phyloP scores from a whole-genome alignment of 805 yeast genomes.

The Kodamaea fukazawae region DNA sequence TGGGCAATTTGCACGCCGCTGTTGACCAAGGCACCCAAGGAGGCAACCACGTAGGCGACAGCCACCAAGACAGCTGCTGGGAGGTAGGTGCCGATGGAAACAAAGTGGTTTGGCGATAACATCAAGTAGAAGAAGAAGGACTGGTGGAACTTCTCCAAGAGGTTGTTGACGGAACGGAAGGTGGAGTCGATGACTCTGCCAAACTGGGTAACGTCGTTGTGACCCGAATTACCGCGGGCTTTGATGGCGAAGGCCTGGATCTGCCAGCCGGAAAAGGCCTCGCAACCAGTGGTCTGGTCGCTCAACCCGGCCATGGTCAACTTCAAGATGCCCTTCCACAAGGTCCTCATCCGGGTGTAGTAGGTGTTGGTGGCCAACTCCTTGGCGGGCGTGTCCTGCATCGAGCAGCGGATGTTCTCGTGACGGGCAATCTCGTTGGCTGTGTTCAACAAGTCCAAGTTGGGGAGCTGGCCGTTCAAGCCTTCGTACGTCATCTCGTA shows the following conservation, averaged over 20 bases:
- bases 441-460: constrained; percentile 82
- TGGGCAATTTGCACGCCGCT: constrained; percentile 29
- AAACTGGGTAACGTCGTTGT: constrained; percentile 80
- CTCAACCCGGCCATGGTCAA: constrained; percentile 69
- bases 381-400: constrained; percentile 52
- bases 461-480: constrained; percentile 92
- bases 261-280: constrained; percentile 94
- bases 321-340: constrained; percentile 63
- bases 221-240: constrained; percentile 59
- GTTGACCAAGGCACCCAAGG: constrained; percentile 56
- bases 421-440: constrained; percentile 72
- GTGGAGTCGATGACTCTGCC: constrained; percentile 88
- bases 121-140: constrained; percentile 90
- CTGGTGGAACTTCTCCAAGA: constrained; percentile 94
- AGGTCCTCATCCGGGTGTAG: constrained; percentile 52
- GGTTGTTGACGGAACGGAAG: constrained; percentile 84
- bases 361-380: constrained; percentile 49
- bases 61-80: constrained; percentile 81
- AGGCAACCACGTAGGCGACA: constrained; percentile 63
- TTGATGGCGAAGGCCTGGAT: constrained; percentile 82
- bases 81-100: constrained; percentile 89
- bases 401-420: constrained; percentile 67
- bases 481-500: constrained; percentile 82
- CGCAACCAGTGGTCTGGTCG: constrained; percentile 63
- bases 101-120: constrained; percentile 74